phyloP scores from a whole-genome alignment of 495 filamentous ascomycete species.

The Lepraria neglecta region DNA sequence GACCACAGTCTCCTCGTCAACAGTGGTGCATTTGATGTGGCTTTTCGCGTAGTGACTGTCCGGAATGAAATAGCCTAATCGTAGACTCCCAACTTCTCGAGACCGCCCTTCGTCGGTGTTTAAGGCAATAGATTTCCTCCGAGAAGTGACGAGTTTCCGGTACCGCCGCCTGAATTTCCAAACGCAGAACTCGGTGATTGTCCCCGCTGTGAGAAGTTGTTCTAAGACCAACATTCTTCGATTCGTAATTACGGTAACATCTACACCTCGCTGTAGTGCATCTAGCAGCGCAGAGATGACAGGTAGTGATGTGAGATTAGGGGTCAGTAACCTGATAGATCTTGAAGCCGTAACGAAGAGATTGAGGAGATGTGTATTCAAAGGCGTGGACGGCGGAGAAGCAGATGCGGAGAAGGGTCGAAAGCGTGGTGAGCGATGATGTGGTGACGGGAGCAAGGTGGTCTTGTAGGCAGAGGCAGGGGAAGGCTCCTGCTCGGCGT shows the following conservation, averaged over 20 bases:
- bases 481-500: neutral
- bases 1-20: conserved; percentile 54
- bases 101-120: conserved; percentile 32
- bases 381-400: conserved; percentile 47
- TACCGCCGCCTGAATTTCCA: conserved; percentile 46
- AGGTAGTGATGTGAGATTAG: conserved; percentile 59
- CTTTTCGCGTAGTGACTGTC: conserved; percentile 51
- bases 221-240: conserved; percentile 64
- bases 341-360: conserved; percentile 46
- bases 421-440: conserved; percentile 56
- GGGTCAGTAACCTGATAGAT: conserved; percentile 60
- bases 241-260: conserved; percentile 58
- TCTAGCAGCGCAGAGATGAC: conserved; percentile 50
- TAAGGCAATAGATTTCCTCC: neutral
- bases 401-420: conserved; percentile 25
- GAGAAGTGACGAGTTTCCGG: conserved; percentile 23
- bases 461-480: conserved; percentile 29
- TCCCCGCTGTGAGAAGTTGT: conserved; percentile 64
- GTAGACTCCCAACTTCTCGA: conserved; percentile 35
- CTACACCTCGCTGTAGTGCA: conserved; percentile 48
- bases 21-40: conserved; percentile 63
- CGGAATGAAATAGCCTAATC: conserved; percentile 13
- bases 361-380: conserved; percentile 56
- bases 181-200: conserved; percentile 54
- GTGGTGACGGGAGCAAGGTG: conserved; percentile 60